A percentile compares a stretch with the other conserved stretches of the same genome.
Conservation (phyloP, 2,329 filamentous ascomycete species). For the Ophiostoma sp. region DNA sequence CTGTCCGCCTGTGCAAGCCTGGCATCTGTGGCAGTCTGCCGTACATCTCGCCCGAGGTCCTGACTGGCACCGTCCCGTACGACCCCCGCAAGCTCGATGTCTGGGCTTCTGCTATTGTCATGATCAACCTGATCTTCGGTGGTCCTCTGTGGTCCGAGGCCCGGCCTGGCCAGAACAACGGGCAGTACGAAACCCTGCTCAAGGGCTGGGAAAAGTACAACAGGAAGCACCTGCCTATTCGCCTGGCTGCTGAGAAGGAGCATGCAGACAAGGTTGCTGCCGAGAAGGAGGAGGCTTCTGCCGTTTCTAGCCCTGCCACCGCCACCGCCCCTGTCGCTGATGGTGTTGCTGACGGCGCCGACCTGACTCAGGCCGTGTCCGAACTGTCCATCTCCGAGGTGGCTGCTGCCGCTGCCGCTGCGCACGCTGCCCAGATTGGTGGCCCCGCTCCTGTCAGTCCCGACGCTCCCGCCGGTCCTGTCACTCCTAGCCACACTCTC, state of each 20-base stretch:
- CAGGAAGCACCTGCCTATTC: constrained; percentile 46
- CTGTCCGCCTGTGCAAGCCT: constrained; percentile 69
- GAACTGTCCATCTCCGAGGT: background rate
- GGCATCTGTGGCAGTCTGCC: constrained; percentile 83
- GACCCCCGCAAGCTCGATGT: constrained; percentile 81
- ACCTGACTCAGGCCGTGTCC: constrained; percentile 53
- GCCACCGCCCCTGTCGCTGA: background rate
- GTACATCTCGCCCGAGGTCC: constrained; percentile 84
- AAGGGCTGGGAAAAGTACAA: constrained; percentile 70
- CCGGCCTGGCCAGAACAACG: constrained; percentile 44
- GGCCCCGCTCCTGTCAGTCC: background rate
- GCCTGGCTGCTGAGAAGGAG: constrained; percentile 42
- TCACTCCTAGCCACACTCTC: constrained; percentile 16
- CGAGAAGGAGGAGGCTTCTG: background rate
- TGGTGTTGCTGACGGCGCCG: background rate
- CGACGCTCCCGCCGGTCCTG: background rate
- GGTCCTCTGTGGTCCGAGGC: constrained; percentile 75
- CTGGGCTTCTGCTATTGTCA: constrained; percentile 83
- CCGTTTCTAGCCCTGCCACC: background rate
- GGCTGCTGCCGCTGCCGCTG: background rate
- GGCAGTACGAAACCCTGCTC: constrained; percentile 65
- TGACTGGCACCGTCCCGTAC: constrained; percentile 63
- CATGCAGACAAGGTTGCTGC: background rate
- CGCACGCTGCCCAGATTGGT: background rate
- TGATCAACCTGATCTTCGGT: constrained; percentile 72